Evolutionary conservation across 495 filamentous ascomycete species (phyloP), one percentile per base, ranked within the genome.

Genomic region (Aspergillus wentii): DNA sequence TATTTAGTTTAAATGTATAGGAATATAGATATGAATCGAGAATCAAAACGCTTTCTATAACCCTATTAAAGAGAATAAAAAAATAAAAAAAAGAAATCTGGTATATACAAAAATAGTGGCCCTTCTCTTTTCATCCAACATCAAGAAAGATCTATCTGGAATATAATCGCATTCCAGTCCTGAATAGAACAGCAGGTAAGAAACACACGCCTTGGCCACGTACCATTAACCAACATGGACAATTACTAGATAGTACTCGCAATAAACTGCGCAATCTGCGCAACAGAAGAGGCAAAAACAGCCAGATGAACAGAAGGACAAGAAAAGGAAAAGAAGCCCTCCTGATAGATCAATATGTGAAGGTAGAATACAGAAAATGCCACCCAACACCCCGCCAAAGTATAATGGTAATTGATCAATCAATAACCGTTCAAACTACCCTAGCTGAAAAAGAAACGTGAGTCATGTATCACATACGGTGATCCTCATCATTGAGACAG

Each of bases 391-490:
- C 55, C 55, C 39, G 38, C 42, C 32, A 35, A 43, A 47, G 27
- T 43, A 40, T 40, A 49, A 39, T 30, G 36, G 48, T 41, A 39
- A 34, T 30, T 28, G 41, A 25, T 28, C 23, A 32, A 29, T 15
- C 34, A 39, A 38, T 10, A 18, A 17, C 38, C 17, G 15, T 30
- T 16, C 32, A 20, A 29, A 8, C 32, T 29, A 27, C 35, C 33
- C 28, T 34, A 42, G 50, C 47, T 58, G 51, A n/a, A 46, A 55
- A 61, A 51, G 51, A 60, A 60, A 54, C 56, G 46, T 62, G 47
- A 51, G 50, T 61, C 55, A 54, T 54, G 48, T 54, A 40, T 46
- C 51, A 61, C 50, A 58, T 63, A 50, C 52, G 46, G 47, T n/a
- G n/a, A n/a, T n/a, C n/a, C n/a, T n/a, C n/a, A n/a, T n/a, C n/a